Evolutionary conservation across 305 asterid species (phyloP), one percentile per base, ranked within the genome.

Genomic region (Fraxinus sp.): DNA sequence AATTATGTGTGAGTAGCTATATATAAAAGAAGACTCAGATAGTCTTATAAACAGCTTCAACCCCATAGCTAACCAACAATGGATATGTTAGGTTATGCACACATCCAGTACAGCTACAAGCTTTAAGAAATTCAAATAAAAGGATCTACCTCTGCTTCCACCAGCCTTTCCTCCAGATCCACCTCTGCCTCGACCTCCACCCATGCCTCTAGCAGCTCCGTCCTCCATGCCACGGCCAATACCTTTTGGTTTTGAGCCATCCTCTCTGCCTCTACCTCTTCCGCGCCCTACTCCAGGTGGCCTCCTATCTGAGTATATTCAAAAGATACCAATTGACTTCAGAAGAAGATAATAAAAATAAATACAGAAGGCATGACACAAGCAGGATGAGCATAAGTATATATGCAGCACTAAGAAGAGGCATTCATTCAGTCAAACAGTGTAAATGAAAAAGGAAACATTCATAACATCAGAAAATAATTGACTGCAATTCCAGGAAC

Each of bases 231-330:
- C 92, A 82, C 91, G 92, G 44, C 94, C 94, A 11, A 82, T 68
- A 26, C 90, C 92, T 83, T 85, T 88, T 77, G 89, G 66, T 85
- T 85, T 90, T 11, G 90, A 35, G 71, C 83, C 82, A 73, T 90
- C 94, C 62, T 89, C 92, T 82, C 91, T 80, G 4, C 91, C 93
- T 86, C 93, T 85, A 37, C 94, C 94, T 86, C 94, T 91, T 86
- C 94, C 94, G 37, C 94, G 92, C 78, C 92, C 92, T 73, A 91
- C 92, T 73, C 94, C 94, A n/a, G 94, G 92, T 74, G 94, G 92
- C 90, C 86, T 89, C 86, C 94, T 84, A 81, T 91, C 94, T 91
- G 90, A 71, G 84, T 73, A 36, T 33, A 66, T 70, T 9, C 41
- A 78, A 78, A n/a, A 22, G 7, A 79, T 13, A 70, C 3, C 46